Base-by-base conservation (phyloP, 192 early-diverging fungal species). In the Dissophora ornata region DNA sequence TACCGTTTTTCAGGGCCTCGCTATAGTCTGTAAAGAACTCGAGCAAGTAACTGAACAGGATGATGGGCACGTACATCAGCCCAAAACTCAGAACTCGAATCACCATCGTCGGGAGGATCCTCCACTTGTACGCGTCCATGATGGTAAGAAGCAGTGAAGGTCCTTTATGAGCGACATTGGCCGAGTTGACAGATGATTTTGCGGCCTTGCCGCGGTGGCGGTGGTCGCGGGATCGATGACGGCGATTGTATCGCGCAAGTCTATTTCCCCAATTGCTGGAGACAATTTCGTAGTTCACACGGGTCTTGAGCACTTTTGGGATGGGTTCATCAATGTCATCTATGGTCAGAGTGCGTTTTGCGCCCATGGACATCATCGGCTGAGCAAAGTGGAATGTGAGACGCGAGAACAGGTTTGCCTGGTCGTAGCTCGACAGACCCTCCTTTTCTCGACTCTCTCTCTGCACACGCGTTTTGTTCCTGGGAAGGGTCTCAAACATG, bases 361-460 rank as follows among this genome's bases (percentile, higher is more conserved):
- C 88, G 0, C 95, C 96, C 40, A 90, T 62, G 41, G 88, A 85
- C 80, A 98, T 92, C 61, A 97, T 57, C 18, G 89, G 86, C 33
- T 89, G 88, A 86, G 95, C 89, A 92, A 95, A 97, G 38, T 87
- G 80, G 78, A 96, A 98, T 3, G 88, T 88, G 2, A 95, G 58
- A 13, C 86, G 84, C 33, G 90, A 92, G 61, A 95, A 96, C 29
- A 97, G 84, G 70, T 93, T 92, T 30, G 95, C 89, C 9, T 74
- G 70, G 26, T 74, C 70, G 19, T 74, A 74, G 0, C 46, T 18
- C 0, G 61, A 49, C n/a, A 65, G 42, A 2, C 40, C 21, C 29
- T 74, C 70, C 24, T 63, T 56, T 24, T 52, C 56, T 0, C 62
- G 36, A 26, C 70, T 74, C 41, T 52, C 56, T 16, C 56, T 62